Evolutionary conservation across 2,329 filamentous ascomycete genomes (phyloP), one percentile per base, ranked within the genome.

Genomic region (Hypocreales sp.): DNA sequence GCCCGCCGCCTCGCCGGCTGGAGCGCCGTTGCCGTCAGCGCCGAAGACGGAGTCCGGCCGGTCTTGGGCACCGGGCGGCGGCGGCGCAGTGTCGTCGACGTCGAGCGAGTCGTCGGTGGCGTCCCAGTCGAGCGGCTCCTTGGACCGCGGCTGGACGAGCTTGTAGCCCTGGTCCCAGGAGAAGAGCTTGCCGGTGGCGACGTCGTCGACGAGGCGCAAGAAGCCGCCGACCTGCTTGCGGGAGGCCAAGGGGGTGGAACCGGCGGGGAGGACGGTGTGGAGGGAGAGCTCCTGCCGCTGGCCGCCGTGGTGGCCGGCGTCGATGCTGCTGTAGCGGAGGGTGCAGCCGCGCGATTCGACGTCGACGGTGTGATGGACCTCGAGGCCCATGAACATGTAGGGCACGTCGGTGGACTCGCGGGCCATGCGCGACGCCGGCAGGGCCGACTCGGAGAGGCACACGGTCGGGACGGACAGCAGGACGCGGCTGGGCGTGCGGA

Each of bases 221-320:
- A 49, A 53, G 24, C 8, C 25, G 8, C 6, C 4, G 10, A 8
- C 8, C 13, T 14, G 2, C 10, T 10, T 15, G 17, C 5, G 5
- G 17, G 19, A 10, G 8, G 8, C 12, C 15, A n/a, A n/a, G n/a
- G n/a, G n/a, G n/a, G n/a, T n/a, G n/a, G n/a, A n/a, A n/a, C n/a
- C n/a, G n/a, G n/a, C n/a, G n/a, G n/a, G 3, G 27, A 8, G n/a
- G 24, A 38, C 33, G 11, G 35, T 30, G 13, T 39, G 32, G 12
- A 72, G 50, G 2, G 50, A 55, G 15, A 72, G 42, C 39, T 67
- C 61, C 13, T 61, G 56, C n/a, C 61, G 53, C 9, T 57, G 58
- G 5, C 64, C 64, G 26, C 59, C 61, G 31, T 62, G 58, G 27
- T 55, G 53, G 0, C 64, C 65, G 5, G 55, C 62, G 33, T 70